A percentile compares a stretch with the other conserved stretches of the same genome.
These are phyloP conservation scores for Debaryomyces fabryi DNA, from an alignment of 1,139 yeast species.

Conservation along the genomic window DNA sequence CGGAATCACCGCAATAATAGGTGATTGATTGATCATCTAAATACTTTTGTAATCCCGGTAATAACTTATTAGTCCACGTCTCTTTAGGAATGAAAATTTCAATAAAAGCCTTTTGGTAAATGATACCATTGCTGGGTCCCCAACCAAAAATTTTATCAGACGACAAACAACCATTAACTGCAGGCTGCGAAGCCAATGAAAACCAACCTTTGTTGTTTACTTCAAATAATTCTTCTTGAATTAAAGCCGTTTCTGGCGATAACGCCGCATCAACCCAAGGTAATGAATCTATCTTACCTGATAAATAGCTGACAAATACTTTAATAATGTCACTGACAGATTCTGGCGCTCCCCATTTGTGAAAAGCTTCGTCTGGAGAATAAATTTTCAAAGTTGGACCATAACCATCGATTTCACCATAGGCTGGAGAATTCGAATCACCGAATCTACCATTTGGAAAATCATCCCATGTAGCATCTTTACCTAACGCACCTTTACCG, in stretches of 20 bases:
- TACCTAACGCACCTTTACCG: conserved; percentile 83
- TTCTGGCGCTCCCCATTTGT: conserved; percentile 83
- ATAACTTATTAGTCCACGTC: conserved; percentile 67
- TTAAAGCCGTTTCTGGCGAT: conserved; percentile 86
- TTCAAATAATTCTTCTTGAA: conserved; percentile 85
- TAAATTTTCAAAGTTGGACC: conserved; percentile 84
- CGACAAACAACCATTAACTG: conserved; percentile 75
- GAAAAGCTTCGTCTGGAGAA: conserved; percentile 67
- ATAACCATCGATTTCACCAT: conserved; percentile 97
- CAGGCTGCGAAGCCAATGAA: conserved; percentile 95
- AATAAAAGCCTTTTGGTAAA: conserved; percentile 89
- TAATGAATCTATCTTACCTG: conserved; percentile 71
- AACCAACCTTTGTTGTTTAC: conserved; percentile 77
- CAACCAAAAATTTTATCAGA: conserved; percentile 91
- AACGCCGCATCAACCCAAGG: conserved; percentile 93
- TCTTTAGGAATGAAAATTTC: conserved; percentile 80
- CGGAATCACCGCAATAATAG: conserved; percentile 70
- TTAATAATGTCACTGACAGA: conserved; percentile 63
- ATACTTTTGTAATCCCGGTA: conserved; percentile 51
- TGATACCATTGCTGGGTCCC: conserved; percentile 92
- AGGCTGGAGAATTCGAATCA: conserved; percentile 95
- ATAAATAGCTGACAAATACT: conserved; percentile 72
- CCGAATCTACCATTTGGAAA: conserved; percentile 98
- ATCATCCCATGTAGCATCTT: conserved; percentile 98
- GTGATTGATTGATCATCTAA: conserved; percentile 53